A percentile compares a stretch with the other conserved stretches of the same genome.
phyloP scores from a whole-genome alignment of 768 basidiomycete genomes.

The Lentinula edodes region DNA sequence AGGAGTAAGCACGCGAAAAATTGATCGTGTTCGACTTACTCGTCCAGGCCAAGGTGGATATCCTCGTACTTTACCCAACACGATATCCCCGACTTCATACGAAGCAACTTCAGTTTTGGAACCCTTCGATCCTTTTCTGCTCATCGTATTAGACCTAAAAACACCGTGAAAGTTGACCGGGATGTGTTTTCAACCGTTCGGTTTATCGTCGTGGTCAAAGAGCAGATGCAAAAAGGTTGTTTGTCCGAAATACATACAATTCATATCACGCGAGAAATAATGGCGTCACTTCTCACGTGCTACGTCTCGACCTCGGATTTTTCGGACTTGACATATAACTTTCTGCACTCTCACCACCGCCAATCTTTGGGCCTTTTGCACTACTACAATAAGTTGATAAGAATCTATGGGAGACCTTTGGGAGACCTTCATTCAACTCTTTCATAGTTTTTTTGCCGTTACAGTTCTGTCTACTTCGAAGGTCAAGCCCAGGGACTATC shows the following conservation, averaged over 20 bases:
- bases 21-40: slow-evolving; percentile 45
- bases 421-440: no score
- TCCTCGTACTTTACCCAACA: slow-evolving; percentile 90
- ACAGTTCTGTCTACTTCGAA: no score
- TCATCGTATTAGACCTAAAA: slow-evolving; percentile 20
- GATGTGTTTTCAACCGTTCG: neutral
- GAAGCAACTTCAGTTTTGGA: slow-evolving; percentile 32
- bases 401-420: no score
- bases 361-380: no score
- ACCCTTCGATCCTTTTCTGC: slow-evolving; percentile 48
- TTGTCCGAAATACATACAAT: neutral
- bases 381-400: no score
- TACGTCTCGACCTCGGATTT: no score
- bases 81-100: slow-evolving; percentile 76
- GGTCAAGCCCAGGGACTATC: no score
- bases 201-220: neutral
- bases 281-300: neutral
- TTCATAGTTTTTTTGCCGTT: no score
- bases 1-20: neutral
- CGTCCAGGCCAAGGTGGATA: slow-evolving; percentile 94
- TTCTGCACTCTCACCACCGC: no score
- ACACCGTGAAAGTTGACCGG: no score
- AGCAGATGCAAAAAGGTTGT: slow-evolving; percentile 2
- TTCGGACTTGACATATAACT: no score
- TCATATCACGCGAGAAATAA: neutral